Percentiles rank a stretch among this genome's conserved stretches.
phyloP scores from a whole-genome alignment of 805 yeast genomes.

The Yarrowia keelungensis region DNA sequence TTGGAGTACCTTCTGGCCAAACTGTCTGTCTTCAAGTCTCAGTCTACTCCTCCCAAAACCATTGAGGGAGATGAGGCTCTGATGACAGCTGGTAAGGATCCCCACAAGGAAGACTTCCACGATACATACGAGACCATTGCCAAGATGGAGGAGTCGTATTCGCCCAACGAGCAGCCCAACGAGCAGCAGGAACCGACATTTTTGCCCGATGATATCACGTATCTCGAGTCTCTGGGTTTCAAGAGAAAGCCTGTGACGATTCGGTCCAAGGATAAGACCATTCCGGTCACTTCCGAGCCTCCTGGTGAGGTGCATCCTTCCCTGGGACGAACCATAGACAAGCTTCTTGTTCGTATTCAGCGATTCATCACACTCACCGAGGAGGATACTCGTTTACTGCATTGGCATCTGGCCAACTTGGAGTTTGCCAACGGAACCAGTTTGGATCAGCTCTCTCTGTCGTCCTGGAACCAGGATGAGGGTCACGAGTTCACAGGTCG shows the following conservation, averaged over 20 bases:
- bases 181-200: conserved; percentile 44
- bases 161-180: conserved; percentile 43
- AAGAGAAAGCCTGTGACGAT: conserved; percentile 37
- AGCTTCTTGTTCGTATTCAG: conserved; percentile 48
- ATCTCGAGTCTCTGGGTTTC: conserved; percentile 48
- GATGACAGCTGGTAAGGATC: conserved; percentile 52
- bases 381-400: conserved; percentile 50
- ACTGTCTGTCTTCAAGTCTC: conserved; percentile 50
- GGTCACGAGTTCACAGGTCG: conserved; percentile 53
- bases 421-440: conserved; percentile 52
- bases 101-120: conserved; percentile 47
- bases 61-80: conserved; percentile 51
- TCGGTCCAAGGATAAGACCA: conserved; percentile 38
- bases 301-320: conserved; percentile 49
- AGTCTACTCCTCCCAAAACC: conserved; percentile 48
- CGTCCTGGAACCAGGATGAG: conserved; percentile 55
- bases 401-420: conserved; percentile 54
- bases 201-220: conserved; percentile 46
- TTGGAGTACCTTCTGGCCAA: conserved; percentile 51
- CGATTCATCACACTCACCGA: conserved; percentile 49
- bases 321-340: conserved; percentile 51
- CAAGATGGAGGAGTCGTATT: conserved; percentile 50
- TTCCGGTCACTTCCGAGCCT: conserved; percentile 50
- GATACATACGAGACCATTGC: conserved; percentile 50
- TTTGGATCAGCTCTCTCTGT: conserved; percentile 50